phyloP scores from a whole-genome alignment of 805 yeast genomes.

The Grigorovia yakushimaensis region DNA sequence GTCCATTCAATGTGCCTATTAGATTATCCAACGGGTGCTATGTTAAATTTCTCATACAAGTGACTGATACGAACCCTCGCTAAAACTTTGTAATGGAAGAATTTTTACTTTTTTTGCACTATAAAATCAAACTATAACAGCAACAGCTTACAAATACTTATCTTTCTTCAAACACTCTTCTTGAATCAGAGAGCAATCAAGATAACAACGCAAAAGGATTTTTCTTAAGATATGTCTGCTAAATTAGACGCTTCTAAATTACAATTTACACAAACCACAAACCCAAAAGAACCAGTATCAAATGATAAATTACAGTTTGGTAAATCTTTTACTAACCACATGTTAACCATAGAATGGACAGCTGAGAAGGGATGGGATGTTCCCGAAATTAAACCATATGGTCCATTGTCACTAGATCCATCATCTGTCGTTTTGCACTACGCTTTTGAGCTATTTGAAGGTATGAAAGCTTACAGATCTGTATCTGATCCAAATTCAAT shows the following conservation, averaged over 20 bases:
- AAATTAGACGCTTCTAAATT: slow-evolving; percentile 48
- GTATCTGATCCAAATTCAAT: slow-evolving; percentile 41
- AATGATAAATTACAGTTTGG: slow-evolving; percentile 61
- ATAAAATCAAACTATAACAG: no score
- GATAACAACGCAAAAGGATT: no score
- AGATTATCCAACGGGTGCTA: no score
- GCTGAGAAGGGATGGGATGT: slow-evolving; percentile 68
- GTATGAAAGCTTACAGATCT: slow-evolving; percentile 80
- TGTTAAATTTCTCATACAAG: no score
- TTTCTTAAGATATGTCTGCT: slow-evolving; percentile 24
- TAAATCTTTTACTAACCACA: slow-evolving; percentile 71
- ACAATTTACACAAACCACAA: slow-evolving; percentile 33
- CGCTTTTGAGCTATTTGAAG: slow-evolving; percentile 91
- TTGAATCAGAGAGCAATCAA: no score
- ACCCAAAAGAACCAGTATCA: slow-evolving; percentile 46
- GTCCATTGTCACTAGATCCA: slow-evolving; percentile 67
- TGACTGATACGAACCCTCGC: no score
- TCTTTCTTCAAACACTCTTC: no score
- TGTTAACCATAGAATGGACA: slow-evolving; percentile 80
- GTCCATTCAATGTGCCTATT: no score
- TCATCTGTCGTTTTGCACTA: slow-evolving; percentile 86
- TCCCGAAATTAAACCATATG: slow-evolving; percentile 84
- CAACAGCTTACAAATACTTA: no score
- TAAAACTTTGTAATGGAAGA: no score
- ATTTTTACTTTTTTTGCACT: no score